Percentiles rank a stretch among this genome's conserved stretches.
phyloP scores from a whole-genome alignment of 352 stramenopile species.

The Phytophthora pinifolia region DNA sequence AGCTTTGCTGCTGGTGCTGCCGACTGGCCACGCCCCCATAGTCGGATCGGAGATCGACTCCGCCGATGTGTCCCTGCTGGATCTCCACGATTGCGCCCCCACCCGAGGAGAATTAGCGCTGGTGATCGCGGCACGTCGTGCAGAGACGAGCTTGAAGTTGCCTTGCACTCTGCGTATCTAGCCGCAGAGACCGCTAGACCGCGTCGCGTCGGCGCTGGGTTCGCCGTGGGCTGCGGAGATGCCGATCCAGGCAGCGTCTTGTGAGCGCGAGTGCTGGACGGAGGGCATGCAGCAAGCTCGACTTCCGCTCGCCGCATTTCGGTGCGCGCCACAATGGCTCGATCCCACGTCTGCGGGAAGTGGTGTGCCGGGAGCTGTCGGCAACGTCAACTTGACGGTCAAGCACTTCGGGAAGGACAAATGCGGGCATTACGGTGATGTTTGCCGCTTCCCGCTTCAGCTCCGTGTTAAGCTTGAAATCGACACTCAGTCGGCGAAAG shows the following conservation, averaged over 20 bases:
- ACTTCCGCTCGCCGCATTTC: slow-evolving; percentile 14
- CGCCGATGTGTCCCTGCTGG: slow-evolving; percentile 27
- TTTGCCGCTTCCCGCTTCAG: background rate
- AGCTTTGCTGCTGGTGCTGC: background rate
- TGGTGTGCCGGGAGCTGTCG: slow-evolving; percentile 23
- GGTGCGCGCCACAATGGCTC: slow-evolving; percentile 19
- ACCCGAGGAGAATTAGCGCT: slow-evolving; percentile 25
- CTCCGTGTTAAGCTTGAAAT: background rate
- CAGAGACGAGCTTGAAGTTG: slow-evolving; percentile 32
- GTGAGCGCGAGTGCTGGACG: too few species aligned
- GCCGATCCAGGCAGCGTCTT: too few species aligned
- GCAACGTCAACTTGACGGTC: slow-evolving; percentile 16
- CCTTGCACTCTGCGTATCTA: slow-evolving; percentile 12
- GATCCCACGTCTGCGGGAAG: slow-evolving; percentile 34
- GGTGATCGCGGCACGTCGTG: slow-evolving; percentile 9
- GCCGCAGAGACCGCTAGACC: background rate
- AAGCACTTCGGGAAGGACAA: slow-evolving; percentile 11
- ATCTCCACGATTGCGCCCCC: slow-evolving; percentile 27
- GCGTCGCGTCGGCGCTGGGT: too few species aligned
- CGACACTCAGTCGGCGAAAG: too few species aligned
- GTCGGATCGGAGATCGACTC: slow-evolving; percentile 24
- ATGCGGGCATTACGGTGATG: slow-evolving; percentile 7
- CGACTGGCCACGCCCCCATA: slow-evolving; percentile 10
- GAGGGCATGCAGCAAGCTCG: too few species aligned
- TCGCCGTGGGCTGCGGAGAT: too few species aligned